Base-by-base conservation (phyloP, 2,329 filamentous ascomycete genomes). In the Colletotrichum nymphaeae region DNA sequence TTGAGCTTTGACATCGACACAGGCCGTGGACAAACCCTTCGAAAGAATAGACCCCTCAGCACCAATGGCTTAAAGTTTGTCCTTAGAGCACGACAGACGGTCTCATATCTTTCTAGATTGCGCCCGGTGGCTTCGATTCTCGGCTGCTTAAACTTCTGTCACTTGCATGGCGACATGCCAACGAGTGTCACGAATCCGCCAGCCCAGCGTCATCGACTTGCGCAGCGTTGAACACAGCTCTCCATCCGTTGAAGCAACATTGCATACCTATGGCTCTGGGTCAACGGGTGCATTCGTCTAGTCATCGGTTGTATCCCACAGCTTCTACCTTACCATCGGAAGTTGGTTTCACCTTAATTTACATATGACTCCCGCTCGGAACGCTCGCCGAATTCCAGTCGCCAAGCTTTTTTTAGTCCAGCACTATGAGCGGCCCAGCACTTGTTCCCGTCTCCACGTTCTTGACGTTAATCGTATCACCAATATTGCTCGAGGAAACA, bases 401-500 rank as follows among this genome's bases (percentile, higher is more conserved):
- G 70, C 70, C 70, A 73, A 73, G 70, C 70, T 65, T 49, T 70
- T 65, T 42, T 62, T 42, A 56, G 60, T 42, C 60, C 67, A 65
- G 60, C 42, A 58, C 22, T 55, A 53, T 37, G 14, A 55, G 5
- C 30, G 37, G 53, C 30, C 67, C 35, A 65, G 37, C 53, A 42
- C 35, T 46, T 22, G 30, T 62, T 57, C 55, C 53, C 30, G 53
- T 60, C 46, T 49, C 58, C 70, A 55, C 69, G 63, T 42, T 42
- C 62, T 70, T 58, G 22, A 70, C 42, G 55, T 70, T 42, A 35
- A 32, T 30, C 30, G 55, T 60, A 55, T 59, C 67, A 70, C 55
- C 53, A 66, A 59, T 56, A 24, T n/a, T 63, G 42, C 52, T 12
- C 58, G 46, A 58, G 60, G 65, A 63, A 72, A 72, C 42, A 53